phyloP scores from a whole-genome alignment of 1,284 basidiomycete genomes.

The Pseudozyma thailandica region DNA sequence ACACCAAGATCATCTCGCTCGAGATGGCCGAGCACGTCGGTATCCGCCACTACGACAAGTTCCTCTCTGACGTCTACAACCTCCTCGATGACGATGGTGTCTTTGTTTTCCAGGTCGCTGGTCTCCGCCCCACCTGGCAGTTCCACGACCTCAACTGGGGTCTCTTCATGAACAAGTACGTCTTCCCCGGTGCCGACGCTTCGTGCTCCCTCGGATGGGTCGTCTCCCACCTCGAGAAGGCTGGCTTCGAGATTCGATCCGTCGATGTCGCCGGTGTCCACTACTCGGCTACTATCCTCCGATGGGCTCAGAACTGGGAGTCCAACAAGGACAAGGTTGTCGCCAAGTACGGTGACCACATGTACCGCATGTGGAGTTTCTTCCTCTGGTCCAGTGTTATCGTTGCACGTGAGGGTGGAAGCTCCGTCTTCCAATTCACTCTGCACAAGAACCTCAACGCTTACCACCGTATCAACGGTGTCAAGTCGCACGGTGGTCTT shows the following conservation, averaged over 20 bases:
- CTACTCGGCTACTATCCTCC: conserved; percentile 90
- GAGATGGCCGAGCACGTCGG: conserved; percentile 98
- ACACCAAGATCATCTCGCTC: conserved; percentile 92
- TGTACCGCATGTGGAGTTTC: conserved; percentile 68
- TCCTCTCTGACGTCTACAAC: conserved; percentile 91
- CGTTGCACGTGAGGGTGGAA: conserved; percentile 67
- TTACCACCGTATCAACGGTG: conserved; percentile 78
- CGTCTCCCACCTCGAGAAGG: conserved; percentile 80
- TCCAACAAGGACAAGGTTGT: conserved; percentile 80
- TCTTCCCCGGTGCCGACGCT: conserved; percentile 95
- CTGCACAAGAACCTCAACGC: conserved; percentile 88
- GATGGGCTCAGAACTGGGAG: conserved; percentile 69
- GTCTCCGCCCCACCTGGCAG: conserved; percentile 92
- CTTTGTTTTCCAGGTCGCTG: conserved; percentile 95
- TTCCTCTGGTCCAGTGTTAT: conserved; percentile 65
- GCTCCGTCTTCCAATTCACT: conserved; percentile 74
- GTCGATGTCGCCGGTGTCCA: conserved; percentile 82
- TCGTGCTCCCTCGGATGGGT: conserved; percentile 93
- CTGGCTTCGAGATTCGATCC: conserved; percentile 96
- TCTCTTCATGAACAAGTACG: conserved; percentile 69
- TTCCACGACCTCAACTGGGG: conserved; percentile 96
- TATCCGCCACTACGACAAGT: conserved; percentile 88
- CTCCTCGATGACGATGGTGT: conserved; percentile 93
- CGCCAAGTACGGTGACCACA: conserved; percentile 86
- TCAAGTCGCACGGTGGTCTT: conserved; percentile 64